A percentile compares a stretch with the other conserved stretches of the same genome.
Evolutionary conservation across 2,329 filamentous ascomycete genomes (phyloP).

Genomic region (Catunica adiposa): DNA sequence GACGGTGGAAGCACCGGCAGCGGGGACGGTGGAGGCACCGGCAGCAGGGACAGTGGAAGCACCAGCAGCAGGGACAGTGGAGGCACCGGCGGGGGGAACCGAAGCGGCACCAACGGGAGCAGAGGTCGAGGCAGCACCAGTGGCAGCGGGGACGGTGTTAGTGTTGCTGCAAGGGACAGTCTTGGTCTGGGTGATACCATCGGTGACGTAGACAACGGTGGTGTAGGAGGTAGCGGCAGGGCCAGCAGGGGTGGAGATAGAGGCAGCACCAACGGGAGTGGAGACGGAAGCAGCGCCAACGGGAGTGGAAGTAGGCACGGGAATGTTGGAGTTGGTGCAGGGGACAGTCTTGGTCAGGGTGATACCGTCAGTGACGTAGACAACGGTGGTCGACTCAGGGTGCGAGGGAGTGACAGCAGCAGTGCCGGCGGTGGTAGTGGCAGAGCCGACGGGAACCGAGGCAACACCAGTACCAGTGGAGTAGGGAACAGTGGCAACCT

Average conservation of each 20-base stretch:
- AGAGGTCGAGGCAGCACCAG: not conserved
- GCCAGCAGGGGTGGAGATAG: not conserved
- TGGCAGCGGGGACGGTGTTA: not conserved
- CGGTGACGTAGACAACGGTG: constrained; percentile 2
- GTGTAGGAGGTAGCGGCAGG: not conserved
- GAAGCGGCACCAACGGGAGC: not conserved
- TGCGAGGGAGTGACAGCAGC: not conserved
- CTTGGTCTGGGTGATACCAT: constrained; percentile 5
- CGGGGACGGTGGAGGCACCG: not conserved
- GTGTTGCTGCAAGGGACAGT: constrained; percentile 5
- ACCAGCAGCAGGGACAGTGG: not conserved
- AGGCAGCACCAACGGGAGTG: not conserved
- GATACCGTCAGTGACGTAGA: constrained; percentile 2
- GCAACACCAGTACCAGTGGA: not conserved
- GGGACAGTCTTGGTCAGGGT: not conserved
- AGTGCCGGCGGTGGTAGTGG: not conserved
- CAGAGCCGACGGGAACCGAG: not conserved
- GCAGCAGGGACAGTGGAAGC: not conserved
- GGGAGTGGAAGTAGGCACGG: not conserved
- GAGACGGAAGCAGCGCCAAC: not conserved
- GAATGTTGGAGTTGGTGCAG: constrained; percentile 1
- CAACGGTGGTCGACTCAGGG: not conserved
- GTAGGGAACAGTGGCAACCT: not conserved
- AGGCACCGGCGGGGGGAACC: not conserved
- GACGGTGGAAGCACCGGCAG: not conserved